Percentiles rank a stretch among this genome's conserved stretches.
These are phyloP conservation scores for Fomitopsis palustris DNA, from an alignment of 1,284 basidiomycete species.

Conservation along the genomic window DNA sequence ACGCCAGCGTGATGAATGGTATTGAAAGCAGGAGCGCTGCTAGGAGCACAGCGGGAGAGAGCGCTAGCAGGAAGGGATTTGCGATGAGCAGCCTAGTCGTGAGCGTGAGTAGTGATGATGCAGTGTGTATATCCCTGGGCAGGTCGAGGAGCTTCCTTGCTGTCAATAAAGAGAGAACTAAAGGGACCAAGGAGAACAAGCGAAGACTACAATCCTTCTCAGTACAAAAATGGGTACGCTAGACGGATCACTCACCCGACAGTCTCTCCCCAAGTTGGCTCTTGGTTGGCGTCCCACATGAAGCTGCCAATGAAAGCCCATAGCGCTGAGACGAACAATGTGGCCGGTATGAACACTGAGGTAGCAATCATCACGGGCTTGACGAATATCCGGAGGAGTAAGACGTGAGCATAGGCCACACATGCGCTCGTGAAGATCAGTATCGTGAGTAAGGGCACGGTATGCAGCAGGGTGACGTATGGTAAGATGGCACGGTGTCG, in stretches of 20 bases:
- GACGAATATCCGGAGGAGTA: constrained; percentile 75
- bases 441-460: constrained; percentile 80
- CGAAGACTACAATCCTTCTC: constrained; percentile 48
- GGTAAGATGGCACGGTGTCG: constrained; percentile 42
- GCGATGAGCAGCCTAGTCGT: constrained; percentile 74
- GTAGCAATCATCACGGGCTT: constrained; percentile 81
- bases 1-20: constrained; percentile 83
- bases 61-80: constrained; percentile 79
- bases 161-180: constrained; percentile 68
- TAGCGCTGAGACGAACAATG: constrained; percentile 76
- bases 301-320: constrained; percentile 92
- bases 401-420: constrained; percentile 75
- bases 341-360: constrained; percentile 76
- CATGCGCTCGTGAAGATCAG: constrained; percentile 71
- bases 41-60: constrained; percentile 79
- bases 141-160: constrained; percentile 68
- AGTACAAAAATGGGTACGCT: constrained; percentile 2
- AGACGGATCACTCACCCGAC: constrained; percentile 58
- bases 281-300: constrained; percentile 70
- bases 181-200: constrained; percentile 74
- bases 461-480: constrained; percentile 77
- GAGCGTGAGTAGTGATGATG: constrained; percentile 77
- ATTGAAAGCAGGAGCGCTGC: constrained; percentile 70
- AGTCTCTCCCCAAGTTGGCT: constrained; percentile 76
- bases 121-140: constrained; percentile 63